phyloP scores from a whole-genome alignment of 768 basidiomycete species.

The Coprinopsis sp. region DNA sequence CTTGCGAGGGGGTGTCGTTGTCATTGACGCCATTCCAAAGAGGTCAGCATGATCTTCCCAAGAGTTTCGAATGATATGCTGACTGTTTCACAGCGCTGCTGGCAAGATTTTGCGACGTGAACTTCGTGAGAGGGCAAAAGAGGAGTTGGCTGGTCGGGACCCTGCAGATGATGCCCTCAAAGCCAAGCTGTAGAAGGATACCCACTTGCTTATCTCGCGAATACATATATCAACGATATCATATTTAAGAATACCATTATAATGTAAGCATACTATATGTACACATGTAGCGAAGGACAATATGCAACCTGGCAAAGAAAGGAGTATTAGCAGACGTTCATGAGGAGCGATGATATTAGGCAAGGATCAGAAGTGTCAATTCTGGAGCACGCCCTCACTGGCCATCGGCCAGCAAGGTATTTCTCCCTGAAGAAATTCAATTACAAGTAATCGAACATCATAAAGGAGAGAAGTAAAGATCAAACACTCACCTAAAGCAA shows the following conservation, averaged over 20 bases:
- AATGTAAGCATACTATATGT: no score
- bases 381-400: constrained; percentile 66
- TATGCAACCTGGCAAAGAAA: background rate
- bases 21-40: constrained; percentile 64
- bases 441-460: constrained; percentile 51
- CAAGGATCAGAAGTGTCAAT: constrained; percentile 56
- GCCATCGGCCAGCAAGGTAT: constrained; percentile 39
- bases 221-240: background rate
- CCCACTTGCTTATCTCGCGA: background rate
- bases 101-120: constrained; percentile 86
- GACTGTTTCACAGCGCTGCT: constrained; percentile 49
- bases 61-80: background rate
- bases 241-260: no score
- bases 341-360: background rate
- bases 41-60: constrained; percentile 36
- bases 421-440: constrained; percentile 95
- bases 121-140: constrained; percentile 62
- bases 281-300: no score
- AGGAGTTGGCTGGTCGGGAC: constrained; percentile 43
- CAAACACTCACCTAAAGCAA: background rate
- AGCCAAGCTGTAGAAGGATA: constrained; percentile 28
- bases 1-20: constrained; percentile 69
- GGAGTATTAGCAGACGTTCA: background rate
- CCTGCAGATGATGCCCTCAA: constrained; percentile 27
- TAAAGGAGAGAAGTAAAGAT: constrained; percentile 22